Percentiles rank a stretch among this genome's conserved stretches.
These are phyloP conservation scores for Trichoderma brevicompactum DNA, from an alignment of 2,329 filamentous ascomycete genomes.

Conservation along the genomic window DNA sequence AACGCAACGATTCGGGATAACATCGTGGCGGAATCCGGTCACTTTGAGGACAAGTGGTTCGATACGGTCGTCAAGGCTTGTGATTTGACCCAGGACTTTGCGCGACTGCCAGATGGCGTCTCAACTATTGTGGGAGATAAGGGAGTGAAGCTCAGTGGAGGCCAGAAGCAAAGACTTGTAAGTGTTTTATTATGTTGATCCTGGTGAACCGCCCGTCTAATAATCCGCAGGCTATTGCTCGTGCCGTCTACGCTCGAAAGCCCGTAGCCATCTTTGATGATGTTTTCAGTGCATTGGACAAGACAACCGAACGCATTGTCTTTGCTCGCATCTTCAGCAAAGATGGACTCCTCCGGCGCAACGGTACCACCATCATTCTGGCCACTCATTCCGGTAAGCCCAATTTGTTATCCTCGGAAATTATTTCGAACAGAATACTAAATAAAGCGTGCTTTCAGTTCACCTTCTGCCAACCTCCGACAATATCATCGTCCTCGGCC, in stretches of 20 bases:
- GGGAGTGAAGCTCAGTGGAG: conserved; percentile 43
- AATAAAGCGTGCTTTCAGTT: conserved; percentile 29
- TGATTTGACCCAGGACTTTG: conserved; percentile 40
- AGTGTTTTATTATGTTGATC: conserved; percentile 18
- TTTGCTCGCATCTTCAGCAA: conserved; percentile 46
- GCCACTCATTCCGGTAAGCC: conserved; percentile 42
- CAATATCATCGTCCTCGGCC: conserved; percentile 49
- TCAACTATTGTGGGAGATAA: conserved; percentile 40
- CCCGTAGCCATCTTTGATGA: conserved; percentile 46
- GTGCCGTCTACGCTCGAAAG: conserved; percentile 42
- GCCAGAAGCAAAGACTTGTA: conserved; percentile 43
- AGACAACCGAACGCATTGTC: conserved; percentile 47
- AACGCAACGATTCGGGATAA: conserved; percentile 44
- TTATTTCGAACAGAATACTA: neutral
- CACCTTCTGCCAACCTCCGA: conserved; percentile 47
- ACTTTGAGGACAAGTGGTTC: conserved; percentile 42
- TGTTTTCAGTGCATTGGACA: conserved; percentile 48
- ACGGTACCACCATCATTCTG: conserved; percentile 39
- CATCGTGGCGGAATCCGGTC: conserved; percentile 40
- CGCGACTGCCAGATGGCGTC: conserved; percentile 34
- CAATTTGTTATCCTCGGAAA: fast-evolving
- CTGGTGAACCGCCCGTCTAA: neutral
- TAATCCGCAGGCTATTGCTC: conserved; percentile 39
- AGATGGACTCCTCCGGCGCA: conserved; percentile 42
- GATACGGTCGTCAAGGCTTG: conserved; percentile 42